Evolutionary conservation across 805 yeast genomes (phyloP), one percentile per base, ranked within the genome.

Genomic region (Spathaspora gorwiae): DNA sequence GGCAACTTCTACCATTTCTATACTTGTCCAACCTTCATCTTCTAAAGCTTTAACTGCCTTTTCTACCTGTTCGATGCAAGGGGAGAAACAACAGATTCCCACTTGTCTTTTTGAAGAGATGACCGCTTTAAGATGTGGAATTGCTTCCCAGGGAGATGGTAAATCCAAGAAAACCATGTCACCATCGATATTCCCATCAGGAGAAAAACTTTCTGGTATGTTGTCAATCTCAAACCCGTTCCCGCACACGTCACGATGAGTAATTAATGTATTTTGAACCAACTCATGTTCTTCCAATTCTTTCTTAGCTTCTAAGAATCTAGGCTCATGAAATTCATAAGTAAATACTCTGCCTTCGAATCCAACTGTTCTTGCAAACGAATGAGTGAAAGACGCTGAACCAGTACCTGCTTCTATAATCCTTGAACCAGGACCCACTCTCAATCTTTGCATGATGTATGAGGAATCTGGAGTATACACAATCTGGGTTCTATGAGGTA

Each of bases 321-420:
- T 75, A 5, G 84, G 84, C 57, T 85, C 84, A 61, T 94, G 99
- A 64, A 90, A 94, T 64, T 94, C 99, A 64, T 78, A 94, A 7
- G 96, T 84, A 70, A 78, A 92, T 1, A 94, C 69, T 30, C 70
- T 72, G 1, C 96, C 96, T 1, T 55, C 57, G 1, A 50, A 49
- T 1, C 79, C 80, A 2, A 87, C 83, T 0, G 94, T 80, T 56
- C 99, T 78, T 1, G 95, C 85, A 62, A 94, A 80, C 0, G 96
- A 84, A 66, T 94, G 99, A 3, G 96, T 86, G 59, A 94, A 88
- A 1, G 97, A 89, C 0, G 95, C 99, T 6, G 96, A 87, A 0
- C 99, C 99, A 0, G 99, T 94, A 33, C 99, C 99, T 0, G 98
- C 96, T 67, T 94, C 99, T 39, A 94, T 84, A 10, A 94, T 95